Evolutionary conservation across 2,329 filamentous ascomycete genomes (phyloP).

Genomic region (Hymenoscyphus salicellus): DNA sequence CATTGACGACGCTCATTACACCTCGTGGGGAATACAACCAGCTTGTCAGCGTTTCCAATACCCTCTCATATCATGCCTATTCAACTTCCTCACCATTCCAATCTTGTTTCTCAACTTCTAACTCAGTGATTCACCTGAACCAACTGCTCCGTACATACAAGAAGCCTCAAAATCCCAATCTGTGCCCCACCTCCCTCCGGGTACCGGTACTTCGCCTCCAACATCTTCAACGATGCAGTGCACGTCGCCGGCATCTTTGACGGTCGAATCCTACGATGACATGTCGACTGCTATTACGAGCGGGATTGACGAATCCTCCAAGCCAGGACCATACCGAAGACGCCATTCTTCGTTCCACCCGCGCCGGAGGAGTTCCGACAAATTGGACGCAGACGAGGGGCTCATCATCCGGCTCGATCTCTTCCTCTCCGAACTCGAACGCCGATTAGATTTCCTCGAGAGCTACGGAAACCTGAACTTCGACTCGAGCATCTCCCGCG

Average conservation of each 20-base stretch:
- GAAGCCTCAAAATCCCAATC: neutral
- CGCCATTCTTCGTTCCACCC: conserved; percentile 58
- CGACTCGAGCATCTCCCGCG: conserved; percentile 78
- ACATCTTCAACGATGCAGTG: conserved; percentile 31
- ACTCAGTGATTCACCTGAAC: neutral
- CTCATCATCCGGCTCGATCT: conserved; percentile 67
- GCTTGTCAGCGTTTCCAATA: conserved; percentile 14
- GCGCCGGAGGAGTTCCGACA: conserved; percentile 52
- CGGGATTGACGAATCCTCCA: conserved; percentile 21
- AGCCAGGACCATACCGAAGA: conserved; percentile 31
- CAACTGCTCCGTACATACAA: neutral
- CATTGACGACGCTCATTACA: conserved; percentile 18
- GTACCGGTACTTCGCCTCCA: neutral
- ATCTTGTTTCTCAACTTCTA: neutral
- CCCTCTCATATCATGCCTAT: conserved; percentile 4
- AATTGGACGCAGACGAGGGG: conserved; percentile 61
- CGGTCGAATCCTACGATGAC: conserved; percentile 35
- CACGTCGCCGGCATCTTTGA: conserved; percentile 32
- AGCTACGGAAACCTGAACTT: conserved; percentile 79
- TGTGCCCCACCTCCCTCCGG: neutral
- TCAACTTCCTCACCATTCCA: conserved; percentile 6
- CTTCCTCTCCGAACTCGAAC: conserved; percentile 82
- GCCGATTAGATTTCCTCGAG: conserved; percentile 83
- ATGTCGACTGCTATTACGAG: conserved; percentile 22
- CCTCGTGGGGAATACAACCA: conserved; percentile 20